These are phyloP conservation scores for Gliomastix tumulicola DNA, from an alignment of 2,329 filamentous ascomycete genomes.

Conservation along the genomic window DNA sequence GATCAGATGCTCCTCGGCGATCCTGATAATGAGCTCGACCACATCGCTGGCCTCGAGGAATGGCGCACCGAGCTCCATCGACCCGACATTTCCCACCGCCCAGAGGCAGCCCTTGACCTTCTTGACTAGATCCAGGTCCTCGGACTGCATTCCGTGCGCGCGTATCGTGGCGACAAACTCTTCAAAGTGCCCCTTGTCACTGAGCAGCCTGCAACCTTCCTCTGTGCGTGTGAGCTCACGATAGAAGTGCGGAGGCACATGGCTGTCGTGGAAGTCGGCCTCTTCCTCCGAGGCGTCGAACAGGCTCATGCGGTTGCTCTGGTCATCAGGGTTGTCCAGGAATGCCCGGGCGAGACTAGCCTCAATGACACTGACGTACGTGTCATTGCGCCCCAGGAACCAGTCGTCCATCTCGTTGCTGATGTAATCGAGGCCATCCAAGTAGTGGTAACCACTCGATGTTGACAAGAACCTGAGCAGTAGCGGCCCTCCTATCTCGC, in stretches of 20 bases:
- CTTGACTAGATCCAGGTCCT: slow-evolving; percentile 77
- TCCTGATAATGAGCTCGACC: slow-evolving; percentile 77
- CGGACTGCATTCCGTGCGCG: slow-evolving; percentile 76
- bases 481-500: slow-evolving; percentile 91
- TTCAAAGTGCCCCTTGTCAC: slow-evolving; percentile 91
- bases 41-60: slow-evolving; percentile 90
- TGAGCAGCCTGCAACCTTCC: slow-evolving; percentile 84
- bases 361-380: slow-evolving; percentile 91
- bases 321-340: slow-evolving; percentile 54
- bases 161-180: slow-evolving; percentile 87
- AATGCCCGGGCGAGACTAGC: slow-evolving; percentile 89
- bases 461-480: slow-evolving; percentile 90
- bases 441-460: slow-evolving; percentile 94
- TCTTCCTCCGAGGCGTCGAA: slow-evolving; percentile 53
- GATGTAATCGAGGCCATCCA: slow-evolving; percentile 96
- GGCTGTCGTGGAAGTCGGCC: slow-evolving; percentile 51
- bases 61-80: slow-evolving; percentile 92
- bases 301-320: slow-evolving; percentile 48
- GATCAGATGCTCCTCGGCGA: slow-evolving; percentile 81
- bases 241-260: slow-evolving; percentile 96
- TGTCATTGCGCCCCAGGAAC: slow-evolving; percentile 94
- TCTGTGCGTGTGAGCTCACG: slow-evolving; percentile 86
- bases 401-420: slow-evolving; percentile 99
- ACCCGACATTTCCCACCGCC: slow-evolving; percentile 96
- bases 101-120: slow-evolving; percentile 97